These are phyloP conservation scores for Polytrichum commune DNA, from an alignment of 225 moss, liverwort and hornwort genomes.

Conservation along the genomic window DNA sequence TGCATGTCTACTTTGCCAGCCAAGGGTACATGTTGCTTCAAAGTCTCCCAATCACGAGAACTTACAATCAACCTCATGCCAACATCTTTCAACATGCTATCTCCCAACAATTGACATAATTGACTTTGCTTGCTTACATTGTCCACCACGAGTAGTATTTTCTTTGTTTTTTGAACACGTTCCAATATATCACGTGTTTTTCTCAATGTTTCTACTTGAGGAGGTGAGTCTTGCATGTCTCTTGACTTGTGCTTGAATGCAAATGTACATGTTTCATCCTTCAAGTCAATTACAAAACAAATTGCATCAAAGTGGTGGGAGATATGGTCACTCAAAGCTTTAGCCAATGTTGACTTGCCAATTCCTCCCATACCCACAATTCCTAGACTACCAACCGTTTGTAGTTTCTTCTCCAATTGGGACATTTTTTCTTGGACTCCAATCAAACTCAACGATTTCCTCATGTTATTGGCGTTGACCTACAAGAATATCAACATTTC, in stretches of 20 bases:
- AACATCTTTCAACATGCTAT: background rate
- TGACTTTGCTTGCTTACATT: background rate
- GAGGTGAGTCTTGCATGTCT: background rate
- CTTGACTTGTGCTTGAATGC: background rate
- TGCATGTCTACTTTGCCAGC: conserved; percentile 4
- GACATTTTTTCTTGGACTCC: background rate
- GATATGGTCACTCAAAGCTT: background rate
- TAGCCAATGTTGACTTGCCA: background rate
- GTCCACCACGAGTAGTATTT: background rate
- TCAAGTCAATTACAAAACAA: background rate
- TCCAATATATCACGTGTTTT: background rate
- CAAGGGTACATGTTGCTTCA: background rate
- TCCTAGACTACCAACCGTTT: background rate
- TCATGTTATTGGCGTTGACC: background rate
- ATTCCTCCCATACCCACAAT: background rate
- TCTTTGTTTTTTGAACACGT: background rate
- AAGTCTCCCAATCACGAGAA: background rate
- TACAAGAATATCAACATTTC: background rate
- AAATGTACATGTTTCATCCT: background rate
- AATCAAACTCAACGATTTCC: background rate
- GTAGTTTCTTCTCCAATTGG: background rate
- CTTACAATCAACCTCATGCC: background rate
- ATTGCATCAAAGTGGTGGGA: background rate
- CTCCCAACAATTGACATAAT: background rate
- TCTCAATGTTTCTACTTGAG: background rate